Evolutionary conservation across 108 stramenopile genomes (phyloP).

Genomic region (Cyclotella sp.): DNA sequence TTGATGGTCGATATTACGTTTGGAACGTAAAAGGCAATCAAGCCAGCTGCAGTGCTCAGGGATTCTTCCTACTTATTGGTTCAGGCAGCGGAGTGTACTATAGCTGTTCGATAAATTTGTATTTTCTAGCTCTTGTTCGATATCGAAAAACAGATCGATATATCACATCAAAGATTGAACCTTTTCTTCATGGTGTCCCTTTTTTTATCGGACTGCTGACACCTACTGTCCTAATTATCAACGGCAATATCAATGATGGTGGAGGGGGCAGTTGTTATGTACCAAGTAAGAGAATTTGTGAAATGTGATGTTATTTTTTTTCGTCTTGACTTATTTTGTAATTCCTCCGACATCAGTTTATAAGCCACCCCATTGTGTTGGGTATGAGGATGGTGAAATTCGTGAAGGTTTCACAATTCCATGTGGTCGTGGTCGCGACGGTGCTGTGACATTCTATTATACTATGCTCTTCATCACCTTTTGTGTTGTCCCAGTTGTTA

Average conservation of each 20-base stretch:
- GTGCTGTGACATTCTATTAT: not conserved
- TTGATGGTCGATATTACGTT: slow-evolving; percentile 5
- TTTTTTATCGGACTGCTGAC: not conserved
- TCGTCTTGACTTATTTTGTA: no score
- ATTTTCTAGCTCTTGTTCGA: slow-evolving; percentile 1
- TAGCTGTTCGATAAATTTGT: slow-evolving; percentile 3
- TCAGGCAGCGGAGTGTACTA: not conserved
- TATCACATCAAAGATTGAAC: slow-evolving; percentile 7
- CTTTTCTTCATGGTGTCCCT: slow-evolving; percentile 14
- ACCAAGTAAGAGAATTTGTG: no score
- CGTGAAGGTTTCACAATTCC: slow-evolving; percentile 14
- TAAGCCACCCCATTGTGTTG: slow-evolving; percentile 15
- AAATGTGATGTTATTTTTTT: no score
- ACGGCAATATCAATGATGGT: not conserved
- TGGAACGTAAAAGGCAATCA: slow-evolving; percentile 17
- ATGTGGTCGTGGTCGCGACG: slow-evolving; percentile 3
- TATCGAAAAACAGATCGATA: slow-evolving; percentile 9
- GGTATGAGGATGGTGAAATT: slow-evolving; percentile 13
- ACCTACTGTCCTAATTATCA: not conserved
- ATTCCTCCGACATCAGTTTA: slow-evolving; percentile 1
- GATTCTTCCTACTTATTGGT: slow-evolving; percentile 3
- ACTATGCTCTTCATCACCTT: not conserved
- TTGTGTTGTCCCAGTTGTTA: not conserved
- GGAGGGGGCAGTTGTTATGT: not conserved
- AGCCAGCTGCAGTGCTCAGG: slow-evolving; percentile 11